Base-by-base conservation (phyloP, 371 early-diverging fungal species). In the Apophysomyces elegans region DNA sequence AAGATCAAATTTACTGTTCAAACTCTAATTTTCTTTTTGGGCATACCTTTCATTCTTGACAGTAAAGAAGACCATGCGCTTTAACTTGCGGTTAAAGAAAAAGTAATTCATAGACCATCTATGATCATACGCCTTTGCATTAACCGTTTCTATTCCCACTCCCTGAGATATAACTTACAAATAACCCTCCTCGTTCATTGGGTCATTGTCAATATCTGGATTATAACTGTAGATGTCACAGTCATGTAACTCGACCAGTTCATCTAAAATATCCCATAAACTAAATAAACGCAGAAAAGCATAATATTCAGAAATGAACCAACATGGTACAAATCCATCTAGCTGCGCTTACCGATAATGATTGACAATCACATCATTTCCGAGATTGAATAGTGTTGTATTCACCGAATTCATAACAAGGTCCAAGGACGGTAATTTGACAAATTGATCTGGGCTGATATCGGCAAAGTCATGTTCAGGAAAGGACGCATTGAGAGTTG, bases 381-480 rank as follows among this genome's bases (percentile, higher is more conserved):
- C 94, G 54, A 89, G 84, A 68, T 93, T 92, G 64, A 95, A 84
- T 36, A 96, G 78, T 0, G 95, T 94, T 4, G 92, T 89, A 76
- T 93, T 93, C 66, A 97, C 91, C 32, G 88, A 88, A 68, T 93
- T 93, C 72, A 91, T 88, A 1, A 91, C 93, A 58, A 91, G 75
- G 41, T 84, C 81, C 5, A 89, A 66, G 0, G 90, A 85, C 0
- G 93, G 90, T 46, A 93, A 86, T 62, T 91, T 92, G 37, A 82
- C 78, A 68, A 97, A 96, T 58, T 92, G 90, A 58, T 96, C 95
- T 7, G 96, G 95, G 61, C 90, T 88, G 12, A 93, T 81, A 59
- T 94, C 93, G 62, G 94, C 93, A 80, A 97, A 97, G 73, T 96
- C 98, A 68, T 96, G 92, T 67, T 97, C 96, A 4, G 98, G 96